Evolutionary conservation across 2,329 filamentous ascomycete genomes (phyloP).

Genomic region (Ophiostoma triangulosporum): DNA sequence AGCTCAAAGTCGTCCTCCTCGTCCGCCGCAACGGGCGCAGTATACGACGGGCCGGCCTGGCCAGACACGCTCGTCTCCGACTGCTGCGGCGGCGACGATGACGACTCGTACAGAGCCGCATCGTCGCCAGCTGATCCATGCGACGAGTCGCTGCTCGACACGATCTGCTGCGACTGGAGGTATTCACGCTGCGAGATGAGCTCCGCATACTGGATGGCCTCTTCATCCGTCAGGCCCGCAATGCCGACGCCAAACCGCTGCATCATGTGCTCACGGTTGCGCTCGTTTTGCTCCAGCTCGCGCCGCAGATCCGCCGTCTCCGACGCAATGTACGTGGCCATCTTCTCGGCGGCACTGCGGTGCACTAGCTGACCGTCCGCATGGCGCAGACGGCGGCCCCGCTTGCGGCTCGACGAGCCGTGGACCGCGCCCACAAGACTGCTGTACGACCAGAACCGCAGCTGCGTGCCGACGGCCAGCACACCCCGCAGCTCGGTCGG

Average conservation of each 20-base stretch:
- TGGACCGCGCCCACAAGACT: slow-evolving; percentile 36
- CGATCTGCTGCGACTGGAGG: slow-evolving; percentile 11
- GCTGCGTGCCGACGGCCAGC: slow-evolving; percentile 70
- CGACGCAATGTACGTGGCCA: slow-evolving; percentile 74
- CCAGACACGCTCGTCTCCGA: slow-evolving; percentile 36
- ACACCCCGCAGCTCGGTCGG: slow-evolving; percentile 74
- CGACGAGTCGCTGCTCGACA: slow-evolving; percentile 37
- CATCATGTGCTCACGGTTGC: slow-evolving; percentile 57
- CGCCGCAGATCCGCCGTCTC: slow-evolving; percentile 66
- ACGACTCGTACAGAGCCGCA: background rate
- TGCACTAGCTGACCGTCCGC: slow-evolving; percentile 39
- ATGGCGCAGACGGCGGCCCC: slow-evolving; percentile 64
- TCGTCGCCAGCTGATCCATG: background rate
- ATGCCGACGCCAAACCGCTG: slow-evolving; percentile 77
- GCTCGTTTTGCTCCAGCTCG: slow-evolving; percentile 53
- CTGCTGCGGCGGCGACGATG: background rate
- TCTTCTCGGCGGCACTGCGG: slow-evolving; percentile 45
- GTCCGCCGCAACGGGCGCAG: slow-evolving; percentile 4
- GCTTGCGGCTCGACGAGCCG: slow-evolving; percentile 62
- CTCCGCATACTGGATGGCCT: slow-evolving; percentile 50
- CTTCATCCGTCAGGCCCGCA: slow-evolving; percentile 50
- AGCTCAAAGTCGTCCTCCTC: slow-evolving; percentile 43
- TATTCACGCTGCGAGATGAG: slow-evolving; percentile 38
- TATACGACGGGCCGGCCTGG: background rate
- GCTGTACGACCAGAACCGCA: slow-evolving; percentile 90